Evolutionary conservation across 176 grass and related monocot genomes (phyloP), one percentile per base, ranked within the genome.

Genomic region (Stipa capillata): DNA sequence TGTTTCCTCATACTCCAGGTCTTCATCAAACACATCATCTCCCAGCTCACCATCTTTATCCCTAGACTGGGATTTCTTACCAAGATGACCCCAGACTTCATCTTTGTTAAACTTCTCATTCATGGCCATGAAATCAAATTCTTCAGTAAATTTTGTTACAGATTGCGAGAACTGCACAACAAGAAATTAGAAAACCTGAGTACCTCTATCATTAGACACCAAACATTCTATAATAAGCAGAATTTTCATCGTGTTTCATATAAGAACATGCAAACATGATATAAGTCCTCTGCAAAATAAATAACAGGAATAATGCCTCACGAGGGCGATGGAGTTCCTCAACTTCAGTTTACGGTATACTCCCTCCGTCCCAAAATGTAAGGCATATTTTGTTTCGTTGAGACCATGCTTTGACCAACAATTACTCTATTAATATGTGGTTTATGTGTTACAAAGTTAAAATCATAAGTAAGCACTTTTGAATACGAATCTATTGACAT

Each of bases 21-120:
- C 49, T 78, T 96, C 84, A 67, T 92, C 76, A 89, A 76, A 85
- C 69, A 87, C 90, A 74, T 96, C 89, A 70, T 92, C 90, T 64
- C 85, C 81, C 44, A 77, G 77, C 11, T 89, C 86, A 79, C 87
- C 89, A 83, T 91, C 89, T 40, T 75, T 90, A 18, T 93, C 91
- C 82, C 78, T 91, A 28, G 81, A 84, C 61, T 89, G 86, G 39
- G 89, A 73, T 89, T 89, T 94, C 82, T 92, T 94, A 27, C 89
- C 90, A 76, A 96, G 93, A 84, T 89, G 79, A 54, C 93, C 93
- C 93, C 93, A 96, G 35, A 96, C 86, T 85, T 96, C 93, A 68
- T 90, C 93, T 79, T 96, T 96, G 69, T 96, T 96, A 34, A 96
- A 96, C 76, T 96, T 96, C 80, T 96, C 93, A 73, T 96, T 96